These are phyloP conservation scores for Elongisporangium anandrum DNA, from an alignment of 352 stramenopile genomes.

Conservation along the genomic window DNA sequence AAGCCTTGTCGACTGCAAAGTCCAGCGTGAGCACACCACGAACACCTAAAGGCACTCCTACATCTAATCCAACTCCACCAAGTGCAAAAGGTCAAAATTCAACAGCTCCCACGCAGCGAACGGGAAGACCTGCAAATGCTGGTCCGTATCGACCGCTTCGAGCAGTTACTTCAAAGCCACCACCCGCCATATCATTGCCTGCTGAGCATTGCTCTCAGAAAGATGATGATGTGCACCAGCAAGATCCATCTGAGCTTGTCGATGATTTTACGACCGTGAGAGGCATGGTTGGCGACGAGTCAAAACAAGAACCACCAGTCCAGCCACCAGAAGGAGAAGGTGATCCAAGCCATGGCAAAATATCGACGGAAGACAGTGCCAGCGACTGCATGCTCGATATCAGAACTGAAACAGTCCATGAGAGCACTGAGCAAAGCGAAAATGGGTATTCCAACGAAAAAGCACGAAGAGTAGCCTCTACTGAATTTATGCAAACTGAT, in stretches of 20 bases:
- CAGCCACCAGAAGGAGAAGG: no score
- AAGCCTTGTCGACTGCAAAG: conserved; percentile 11
- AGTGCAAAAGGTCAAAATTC: background rate
- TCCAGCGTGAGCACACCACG: background rate
- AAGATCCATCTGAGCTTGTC: background rate
- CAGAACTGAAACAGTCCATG: no score
- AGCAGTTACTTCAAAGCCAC: background rate
- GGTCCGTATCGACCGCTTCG: conserved; percentile 2
- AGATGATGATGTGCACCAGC: background rate
- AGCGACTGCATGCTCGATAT: no score
- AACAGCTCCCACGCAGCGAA: background rate
- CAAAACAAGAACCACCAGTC: no score
- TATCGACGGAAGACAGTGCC: no score
- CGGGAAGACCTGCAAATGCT: conserved; percentile 10
- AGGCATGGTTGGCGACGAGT: no score
- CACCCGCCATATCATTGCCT: background rate
- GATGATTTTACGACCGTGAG: no score
- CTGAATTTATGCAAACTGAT: no score
- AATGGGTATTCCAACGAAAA: no score
- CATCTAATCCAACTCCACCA: background rate
- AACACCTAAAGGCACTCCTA: background rate
- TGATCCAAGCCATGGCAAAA: no score
- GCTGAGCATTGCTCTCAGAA: background rate
- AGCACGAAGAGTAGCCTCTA: no score
- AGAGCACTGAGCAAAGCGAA: no score